These are phyloP conservation scores for Beauveria sp. DNA, from an alignment of 2,329 filamentous ascomycete genomes.

Conservation along the genomic window DNA sequence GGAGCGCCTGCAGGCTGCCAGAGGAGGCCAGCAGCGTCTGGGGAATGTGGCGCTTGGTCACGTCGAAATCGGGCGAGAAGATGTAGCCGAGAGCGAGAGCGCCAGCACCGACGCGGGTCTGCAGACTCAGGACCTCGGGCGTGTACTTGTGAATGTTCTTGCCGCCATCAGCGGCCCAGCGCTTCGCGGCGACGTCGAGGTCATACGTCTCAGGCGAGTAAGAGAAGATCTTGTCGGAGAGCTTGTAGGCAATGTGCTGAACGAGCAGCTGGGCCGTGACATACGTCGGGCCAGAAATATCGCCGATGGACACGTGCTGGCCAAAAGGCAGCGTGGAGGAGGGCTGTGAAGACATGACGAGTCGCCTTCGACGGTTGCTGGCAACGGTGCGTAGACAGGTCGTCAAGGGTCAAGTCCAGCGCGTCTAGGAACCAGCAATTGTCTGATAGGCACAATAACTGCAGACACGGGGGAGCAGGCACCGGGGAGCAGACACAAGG, in stretches of 20 bases:
- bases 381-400: not conserved
- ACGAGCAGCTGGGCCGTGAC: constrained; percentile 87
- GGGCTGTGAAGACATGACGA: constrained; percentile 28
- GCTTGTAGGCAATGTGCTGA: constrained; percentile 89
- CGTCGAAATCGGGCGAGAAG: constrained; percentile 93
- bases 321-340: constrained; percentile 52
- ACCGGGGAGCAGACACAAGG: not conserved
- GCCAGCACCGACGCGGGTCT: constrained; percentile 84
- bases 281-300: constrained; percentile 82
- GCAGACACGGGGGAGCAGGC: not conserved
- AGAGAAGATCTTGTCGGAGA: constrained; percentile 96
- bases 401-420: not conserved
- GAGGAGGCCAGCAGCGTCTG: constrained; percentile 87
- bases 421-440: not conserved
- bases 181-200: constrained; percentile 72
- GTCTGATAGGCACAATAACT: not conserved
- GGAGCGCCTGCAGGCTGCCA: constrained; percentile 71
- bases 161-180: constrained; percentile 64
- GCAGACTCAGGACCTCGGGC: constrained; percentile 70
- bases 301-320: constrained; percentile 43
- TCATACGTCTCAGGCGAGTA: constrained; percentile 94
- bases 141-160: constrained; percentile 75
- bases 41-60: constrained; percentile 82
- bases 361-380: not conserved
- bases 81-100: constrained; percentile 92